phyloP scores from a whole-genome alignment of 352 stramenopile species.

The Achlya hypogyna region DNA sequence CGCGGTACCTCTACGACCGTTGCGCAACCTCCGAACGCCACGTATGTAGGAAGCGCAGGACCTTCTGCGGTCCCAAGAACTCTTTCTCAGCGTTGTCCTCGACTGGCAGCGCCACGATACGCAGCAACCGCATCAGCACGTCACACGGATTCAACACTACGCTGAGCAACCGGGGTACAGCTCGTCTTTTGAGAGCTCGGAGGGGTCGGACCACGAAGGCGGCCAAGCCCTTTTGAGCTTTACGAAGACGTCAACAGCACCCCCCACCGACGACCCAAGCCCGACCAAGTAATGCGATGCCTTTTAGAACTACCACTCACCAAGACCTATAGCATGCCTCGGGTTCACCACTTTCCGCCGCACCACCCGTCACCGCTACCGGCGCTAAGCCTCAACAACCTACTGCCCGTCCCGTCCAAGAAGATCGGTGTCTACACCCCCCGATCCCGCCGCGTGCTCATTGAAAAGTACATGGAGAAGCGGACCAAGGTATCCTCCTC shows the following conservation, averaged over 20 bases:
- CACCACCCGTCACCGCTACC: conserved; percentile 26
- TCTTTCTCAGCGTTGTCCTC: conserved; percentile 77
- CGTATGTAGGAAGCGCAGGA: conserved; percentile 5
- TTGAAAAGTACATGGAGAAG: conserved; percentile 75
- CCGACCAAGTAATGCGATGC: conserved; percentile 53
- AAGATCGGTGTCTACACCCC: conserved; percentile 65
- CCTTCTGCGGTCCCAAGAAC: conserved; percentile 49
- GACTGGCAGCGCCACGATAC: conserved; percentile 49
- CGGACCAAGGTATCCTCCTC: conserved; percentile 31
- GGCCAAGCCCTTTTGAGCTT: conserved; percentile 13
- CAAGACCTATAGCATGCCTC: background rate
- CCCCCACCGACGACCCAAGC: conserved; percentile 38
- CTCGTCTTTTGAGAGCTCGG: conserved; percentile 26
- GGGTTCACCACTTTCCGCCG: background rate
- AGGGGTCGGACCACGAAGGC: conserved; percentile 28
- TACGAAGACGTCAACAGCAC: conserved; percentile 6
- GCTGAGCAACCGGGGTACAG: conserved; percentile 19
- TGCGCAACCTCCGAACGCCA: background rate
- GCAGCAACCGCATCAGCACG: background rate
- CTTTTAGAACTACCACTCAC: too few species aligned
- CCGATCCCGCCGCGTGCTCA: conserved; percentile 45
- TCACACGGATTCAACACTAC: background rate
- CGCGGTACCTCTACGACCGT: background rate
- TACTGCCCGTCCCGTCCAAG: conserved; percentile 28
- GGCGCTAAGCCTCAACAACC: conserved; percentile 37